phyloP scores from a whole-genome alignment of 768 basidiomycete genomes.

The Podaxis sp. region DNA sequence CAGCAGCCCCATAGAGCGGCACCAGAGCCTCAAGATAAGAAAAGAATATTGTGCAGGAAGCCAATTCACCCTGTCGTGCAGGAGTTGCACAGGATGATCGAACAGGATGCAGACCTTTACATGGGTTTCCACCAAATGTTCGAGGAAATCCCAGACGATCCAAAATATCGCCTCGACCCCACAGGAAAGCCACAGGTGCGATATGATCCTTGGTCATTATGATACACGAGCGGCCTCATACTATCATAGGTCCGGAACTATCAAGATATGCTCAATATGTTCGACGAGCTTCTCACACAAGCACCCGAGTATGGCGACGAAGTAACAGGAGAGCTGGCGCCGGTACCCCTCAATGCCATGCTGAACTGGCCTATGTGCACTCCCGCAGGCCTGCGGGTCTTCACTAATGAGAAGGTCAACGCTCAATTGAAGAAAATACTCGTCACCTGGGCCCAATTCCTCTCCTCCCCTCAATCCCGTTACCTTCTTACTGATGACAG shows the following conservation, averaged over 20 bases:
- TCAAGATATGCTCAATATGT: neutral
- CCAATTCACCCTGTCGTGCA: conserved; percentile 19
- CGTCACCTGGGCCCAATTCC: conserved; percentile 45
- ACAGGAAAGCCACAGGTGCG: neutral
- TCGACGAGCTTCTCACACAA: neutral
- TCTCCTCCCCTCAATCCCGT: conserved; percentile 40
- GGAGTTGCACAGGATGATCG: conserved; percentile 30
- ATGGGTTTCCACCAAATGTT: conserved; percentile 37
- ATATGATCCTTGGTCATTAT: neutral
- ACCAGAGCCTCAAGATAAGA: neutral
- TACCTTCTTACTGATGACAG: conserved; percentile 32
- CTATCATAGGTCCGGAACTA: conserved; percentile 1
- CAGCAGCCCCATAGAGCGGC: neutral
- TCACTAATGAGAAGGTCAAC: conserved; percentile 21
- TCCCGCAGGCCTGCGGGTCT: conserved; percentile 16
- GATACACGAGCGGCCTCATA: neutral
- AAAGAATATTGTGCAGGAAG: neutral
- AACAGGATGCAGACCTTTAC: conserved; percentile 24
- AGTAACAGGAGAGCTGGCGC: neutral
- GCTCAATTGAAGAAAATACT: conserved; percentile 31
- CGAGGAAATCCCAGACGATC: conserved; percentile 16
- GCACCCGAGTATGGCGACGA: conserved; percentile 10
- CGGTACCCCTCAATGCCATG: conserved; percentile 16
- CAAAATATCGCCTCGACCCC: neutral
- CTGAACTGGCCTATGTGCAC: conserved; percentile 20